Evolutionary conservation across 495 filamentous ascomycete genomes (phyloP).

Genomic region (Hypoxylon lenormandii): DNA sequence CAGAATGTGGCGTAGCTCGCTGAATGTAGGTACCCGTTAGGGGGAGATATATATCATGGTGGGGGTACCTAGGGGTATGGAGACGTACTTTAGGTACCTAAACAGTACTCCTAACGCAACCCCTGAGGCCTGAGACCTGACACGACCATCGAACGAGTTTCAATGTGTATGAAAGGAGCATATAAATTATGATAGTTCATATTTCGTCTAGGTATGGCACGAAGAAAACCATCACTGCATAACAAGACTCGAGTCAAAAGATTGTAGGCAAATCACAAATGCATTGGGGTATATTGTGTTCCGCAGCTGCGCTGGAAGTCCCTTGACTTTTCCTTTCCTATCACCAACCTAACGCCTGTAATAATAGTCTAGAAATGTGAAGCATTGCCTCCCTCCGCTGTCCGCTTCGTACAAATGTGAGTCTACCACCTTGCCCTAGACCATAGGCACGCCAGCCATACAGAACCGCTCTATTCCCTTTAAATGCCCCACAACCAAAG

Average conservation of each 20-base stretch:
- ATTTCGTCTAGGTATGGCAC: no score
- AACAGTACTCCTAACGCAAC: no score
- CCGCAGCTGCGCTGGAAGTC: slow-evolving; percentile 22
- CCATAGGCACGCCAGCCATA: slow-evolving; percentile 7
- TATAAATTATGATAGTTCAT: no score
- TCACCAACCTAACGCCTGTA: slow-evolving; percentile 42
- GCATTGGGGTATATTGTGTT: slow-evolving; percentile 46
- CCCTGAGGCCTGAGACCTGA: no score
- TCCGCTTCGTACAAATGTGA: slow-evolving; percentile 15
- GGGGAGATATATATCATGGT: no score
- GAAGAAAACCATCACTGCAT: background rate
- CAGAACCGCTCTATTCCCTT: background rate
- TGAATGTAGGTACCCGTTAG: no score
- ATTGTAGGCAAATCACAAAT: slow-evolving; percentile 36
- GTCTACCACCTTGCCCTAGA: slow-evolving; percentile 9
- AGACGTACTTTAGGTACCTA: no score
- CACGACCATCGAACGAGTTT: no score
- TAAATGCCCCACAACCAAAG: slow-evolving; percentile 8
- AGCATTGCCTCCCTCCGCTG: slow-evolving; percentile 1
- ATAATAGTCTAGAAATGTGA: slow-evolving; percentile 34
- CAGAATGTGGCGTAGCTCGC: no score
- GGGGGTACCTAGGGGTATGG: no score
- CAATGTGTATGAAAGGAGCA: no score
- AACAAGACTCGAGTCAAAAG: no score
- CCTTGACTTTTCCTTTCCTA: slow-evolving; percentile 45